Conservation (phyloP, 139 green algal genomes). For the Chloropicon primus region DNA sequence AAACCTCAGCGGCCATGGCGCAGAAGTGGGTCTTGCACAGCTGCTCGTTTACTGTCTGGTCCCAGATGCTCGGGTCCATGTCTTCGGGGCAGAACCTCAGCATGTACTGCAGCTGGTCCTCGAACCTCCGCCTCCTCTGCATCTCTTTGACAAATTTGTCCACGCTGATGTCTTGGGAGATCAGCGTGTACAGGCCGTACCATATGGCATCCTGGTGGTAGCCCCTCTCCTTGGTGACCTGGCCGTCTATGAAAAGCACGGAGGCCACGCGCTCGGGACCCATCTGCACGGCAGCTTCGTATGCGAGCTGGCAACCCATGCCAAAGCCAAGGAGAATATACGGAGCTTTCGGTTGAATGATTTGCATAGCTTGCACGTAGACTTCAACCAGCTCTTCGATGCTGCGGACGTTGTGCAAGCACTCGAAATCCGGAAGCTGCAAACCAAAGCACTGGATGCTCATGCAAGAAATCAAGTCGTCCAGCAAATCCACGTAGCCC, state of each 20-base stretch:
- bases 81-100: neutral
- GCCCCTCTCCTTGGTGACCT: neutral
- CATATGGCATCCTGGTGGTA: neutral
- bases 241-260: neutral
- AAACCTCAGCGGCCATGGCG: conserved; percentile 1
- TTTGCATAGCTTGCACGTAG: neutral
- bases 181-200: conserved; percentile 6
- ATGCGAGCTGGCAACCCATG: neutral
- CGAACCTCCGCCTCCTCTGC: neutral
- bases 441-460: neutral
- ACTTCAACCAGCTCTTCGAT: neutral
- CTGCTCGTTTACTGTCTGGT: conserved; percentile 22
- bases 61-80: conserved; percentile 15
- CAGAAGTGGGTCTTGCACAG: conserved; percentile 18
- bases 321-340: neutral
- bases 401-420: neutral
- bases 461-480: neutral
- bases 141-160: conserved; percentile 5
- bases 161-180: conserved; percentile 3
- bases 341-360: neutral
- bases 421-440: neutral
- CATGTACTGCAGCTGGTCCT: conserved; percentile 6
- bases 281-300: conserved; percentile 8
- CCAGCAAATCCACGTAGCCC: neutral
- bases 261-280: neutral